Evolutionary conservation across 805 yeast species (phyloP).

Genomic region (Blastobotrys robertii): DNA sequence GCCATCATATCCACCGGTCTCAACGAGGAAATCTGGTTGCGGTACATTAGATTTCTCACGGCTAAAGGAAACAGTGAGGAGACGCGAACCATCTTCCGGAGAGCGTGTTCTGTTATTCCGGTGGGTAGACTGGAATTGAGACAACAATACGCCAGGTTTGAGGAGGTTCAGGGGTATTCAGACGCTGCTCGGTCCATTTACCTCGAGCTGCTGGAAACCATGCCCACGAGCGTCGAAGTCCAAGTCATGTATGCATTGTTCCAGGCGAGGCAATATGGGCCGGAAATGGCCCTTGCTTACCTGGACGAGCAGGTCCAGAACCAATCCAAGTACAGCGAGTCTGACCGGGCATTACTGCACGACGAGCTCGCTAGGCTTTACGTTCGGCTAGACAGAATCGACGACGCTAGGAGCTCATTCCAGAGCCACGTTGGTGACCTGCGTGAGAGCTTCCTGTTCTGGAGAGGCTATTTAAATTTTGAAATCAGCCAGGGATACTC

Average conservation of each 20-base stretch:
- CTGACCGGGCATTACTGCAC: neutral
- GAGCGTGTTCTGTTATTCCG: conserved; percentile 35
- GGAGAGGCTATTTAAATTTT: conserved; percentile 25
- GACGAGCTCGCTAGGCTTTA: neutral
- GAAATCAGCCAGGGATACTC: conserved; percentile 18
- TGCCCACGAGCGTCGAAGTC: conserved; percentile 23
- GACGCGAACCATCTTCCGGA: conserved; percentile 38
- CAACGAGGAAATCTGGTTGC: conserved; percentile 56
- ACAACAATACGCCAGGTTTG: conserved; percentile 25
- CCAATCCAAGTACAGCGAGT: no score
- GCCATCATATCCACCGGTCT: conserved; percentile 46
- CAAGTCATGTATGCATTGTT: conserved; percentile 2
- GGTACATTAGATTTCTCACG: conserved; percentile 48
- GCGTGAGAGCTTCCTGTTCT: conserved; percentile 20
- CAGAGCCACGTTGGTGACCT: conserved; percentile 12
- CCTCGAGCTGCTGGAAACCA: conserved; percentile 16
- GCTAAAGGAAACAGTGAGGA: conserved; percentile 24
- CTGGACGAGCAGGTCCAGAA: neutral
- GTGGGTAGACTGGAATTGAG: conserved; percentile 19
- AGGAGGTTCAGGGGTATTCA: conserved; percentile 20
- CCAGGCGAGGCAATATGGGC: neutral
- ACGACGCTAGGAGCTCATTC: conserved; percentile 20
- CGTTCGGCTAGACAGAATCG: conserved; percentile 2
- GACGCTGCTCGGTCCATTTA: conserved; percentile 22
- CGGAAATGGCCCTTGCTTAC: neutral